Evolutionary conservation across 345 rosid genomes (phyloP).

Genomic region (Bruguiera sexangula): DNA sequence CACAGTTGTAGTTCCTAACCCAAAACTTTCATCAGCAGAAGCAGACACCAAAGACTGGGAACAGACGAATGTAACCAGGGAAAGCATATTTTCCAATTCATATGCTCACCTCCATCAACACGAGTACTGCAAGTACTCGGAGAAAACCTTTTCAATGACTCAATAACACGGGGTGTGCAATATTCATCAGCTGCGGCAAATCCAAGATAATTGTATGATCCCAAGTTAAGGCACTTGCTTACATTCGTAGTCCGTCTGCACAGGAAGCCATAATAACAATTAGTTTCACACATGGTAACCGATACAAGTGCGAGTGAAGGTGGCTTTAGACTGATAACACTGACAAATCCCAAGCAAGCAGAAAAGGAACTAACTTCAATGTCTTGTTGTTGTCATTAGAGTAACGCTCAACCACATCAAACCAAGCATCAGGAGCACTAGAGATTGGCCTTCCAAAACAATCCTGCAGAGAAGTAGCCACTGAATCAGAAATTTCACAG

Average conservation of each 20-base stretch:
- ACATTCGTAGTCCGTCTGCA: constrained; percentile 72
- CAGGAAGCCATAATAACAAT: background rate
- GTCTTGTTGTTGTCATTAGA: constrained; percentile 85
- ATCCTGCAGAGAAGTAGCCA: constrained; percentile 39
- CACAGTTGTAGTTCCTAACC: constrained; percentile 64
- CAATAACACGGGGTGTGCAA: constrained; percentile 87
- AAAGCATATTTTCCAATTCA: background rate
- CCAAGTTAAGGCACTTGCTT: constrained; percentile 84
- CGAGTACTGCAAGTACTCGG: constrained; percentile 87
- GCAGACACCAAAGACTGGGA: background rate
- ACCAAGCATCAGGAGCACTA: constrained; percentile 91
- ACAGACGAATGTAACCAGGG: background rate
- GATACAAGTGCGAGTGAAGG: background rate
- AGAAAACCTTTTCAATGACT: constrained; percentile 64
- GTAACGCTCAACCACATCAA: constrained; percentile 74
- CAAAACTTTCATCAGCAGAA: constrained; percentile 6
- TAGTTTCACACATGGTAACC: background rate
- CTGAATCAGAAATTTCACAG: background rate
- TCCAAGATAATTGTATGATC: constrained; percentile 95
- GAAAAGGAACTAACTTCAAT: constrained; percentile 47
- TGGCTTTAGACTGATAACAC: background rate
- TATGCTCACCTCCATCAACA: constrained; percentile 73
- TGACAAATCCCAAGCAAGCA: background rate
- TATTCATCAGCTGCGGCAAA: constrained; percentile 95
- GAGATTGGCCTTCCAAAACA: constrained; percentile 85